Percentiles rank a stretch among this genome's conserved stretches.
These are phyloP conservation scores for Mucor lusitanicus DNA, from an alignment of 371 early-diverging fungal genomes.

Conservation along the genomic window DNA sequence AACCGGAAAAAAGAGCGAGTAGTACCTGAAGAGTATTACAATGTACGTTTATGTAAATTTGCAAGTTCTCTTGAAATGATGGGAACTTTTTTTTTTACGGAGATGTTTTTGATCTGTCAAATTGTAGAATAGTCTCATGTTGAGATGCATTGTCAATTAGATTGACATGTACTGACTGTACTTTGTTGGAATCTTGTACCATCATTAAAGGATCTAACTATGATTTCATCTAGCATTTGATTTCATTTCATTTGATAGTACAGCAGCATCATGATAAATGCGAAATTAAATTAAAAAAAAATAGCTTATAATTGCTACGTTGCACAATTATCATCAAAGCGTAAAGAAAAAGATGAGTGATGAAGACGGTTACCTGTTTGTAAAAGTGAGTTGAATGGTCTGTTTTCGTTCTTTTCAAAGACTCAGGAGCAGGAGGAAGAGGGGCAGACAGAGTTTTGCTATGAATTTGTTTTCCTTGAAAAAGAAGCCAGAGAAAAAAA, in stretches of 20 bases:
- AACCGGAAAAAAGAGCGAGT: not conserved
- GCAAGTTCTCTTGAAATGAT: not conserved
- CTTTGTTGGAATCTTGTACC: not conserved
- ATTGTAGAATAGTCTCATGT: not conserved
- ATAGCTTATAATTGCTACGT: not conserved
- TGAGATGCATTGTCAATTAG: not conserved
- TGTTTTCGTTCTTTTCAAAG: not conserved
- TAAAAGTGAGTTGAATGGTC: not conserved
- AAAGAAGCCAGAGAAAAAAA: not conserved
- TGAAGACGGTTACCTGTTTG: not conserved
- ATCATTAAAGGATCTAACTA: not conserved
- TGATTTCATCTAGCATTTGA: not conserved
- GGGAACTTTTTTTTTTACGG: not conserved
- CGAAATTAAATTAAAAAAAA: not conserved
- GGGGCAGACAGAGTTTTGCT: not conserved
- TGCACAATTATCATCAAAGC: not conserved
- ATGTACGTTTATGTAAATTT: not conserved
- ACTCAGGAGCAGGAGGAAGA: not conserved
- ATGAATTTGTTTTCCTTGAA: not conserved
- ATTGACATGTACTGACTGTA: not conserved
- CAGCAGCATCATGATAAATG: not conserved
- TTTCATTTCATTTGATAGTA: not conserved
- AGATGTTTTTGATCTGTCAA: not conserved
- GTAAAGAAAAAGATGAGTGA: not conserved
- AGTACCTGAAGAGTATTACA: not conserved